Evolutionary conservation across 352 stramenopile species (phyloP), one percentile per base, ranked within the genome.

Genomic region (Saprolegnia parasitica): DNA sequence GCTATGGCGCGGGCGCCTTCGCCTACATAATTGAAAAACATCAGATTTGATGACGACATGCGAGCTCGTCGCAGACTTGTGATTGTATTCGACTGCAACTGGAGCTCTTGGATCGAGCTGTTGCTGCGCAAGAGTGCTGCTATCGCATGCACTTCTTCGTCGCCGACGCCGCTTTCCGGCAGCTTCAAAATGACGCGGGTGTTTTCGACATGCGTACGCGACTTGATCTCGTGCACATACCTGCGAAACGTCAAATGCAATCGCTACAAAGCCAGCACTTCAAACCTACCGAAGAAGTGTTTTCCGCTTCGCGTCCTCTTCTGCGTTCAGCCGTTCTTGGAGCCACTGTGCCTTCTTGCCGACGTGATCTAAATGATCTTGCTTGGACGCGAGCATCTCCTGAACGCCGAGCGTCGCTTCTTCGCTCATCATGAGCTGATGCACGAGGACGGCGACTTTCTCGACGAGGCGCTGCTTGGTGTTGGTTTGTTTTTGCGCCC

Each of bases 111-210:
- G n/a, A 98, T 92, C 40, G 92, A 96, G 4, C 75, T 78, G 8
- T 83, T 77, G 62, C 96, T 97, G 1, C 93, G 88, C 54, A 98
- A 72, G 20, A 98, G 76, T 13, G 96, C 91, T 10, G 93, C 90
- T 54, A 99, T 90, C 42, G 93, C 94, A 74, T 98, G 95, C 4
- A 98, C 82, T 78, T 99, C 96, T 75, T 99, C 96, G 74, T 98
- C 96, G 2, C 88, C 90, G 0, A 99, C 75, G 29, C 90, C 89
- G 40, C 87, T 97, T 71, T 97, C 91, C 5, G 88, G 81, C 8
- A 98, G 77, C 54, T 96, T 91, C 23, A 70, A 39, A 24, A 21
- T 40, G 8, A 92, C 63, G 26, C 86, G 63, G 16, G 80, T 77
- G 20, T 9, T 24, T 5, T 50, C 61, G 4, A 32, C 46, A 3